Evolutionary conservation across 257 asterid species (phyloP), one percentile per base, ranked within the genome.

Genomic region (Perilla frutescens): DNA sequence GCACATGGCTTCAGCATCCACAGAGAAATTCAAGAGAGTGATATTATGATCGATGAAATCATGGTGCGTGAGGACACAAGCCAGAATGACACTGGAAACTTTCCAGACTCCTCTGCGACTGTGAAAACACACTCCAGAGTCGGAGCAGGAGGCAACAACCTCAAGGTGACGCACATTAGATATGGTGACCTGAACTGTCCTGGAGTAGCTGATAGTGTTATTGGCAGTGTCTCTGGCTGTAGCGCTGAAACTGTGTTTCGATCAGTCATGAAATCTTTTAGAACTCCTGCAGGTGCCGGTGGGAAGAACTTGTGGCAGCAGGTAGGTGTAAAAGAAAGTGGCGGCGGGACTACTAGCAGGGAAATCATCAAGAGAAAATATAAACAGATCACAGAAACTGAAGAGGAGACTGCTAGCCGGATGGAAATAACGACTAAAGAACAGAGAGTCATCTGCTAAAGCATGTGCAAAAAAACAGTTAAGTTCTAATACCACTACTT

Each of bases 371-470:
- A 83, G 83, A 85, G 79, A 73, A 84, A 66, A 76, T 78, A 68
- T 57, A 73, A 70, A 44, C 82, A 72, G 71, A 70, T 74, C n/a
- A 40, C 48, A n/a, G 87, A 77, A 66, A 75, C 89, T 7, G 81
- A 79, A 50, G 81, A 82, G 15, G 83, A 78, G 72, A 78, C 67
- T 63, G 73, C 72, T 54, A 29, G 5, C 39, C 62, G 67, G 12
- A 45, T 56, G 64, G 77, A 76, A 68, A 43, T 13, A 36, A 68
- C 75, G 12, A 80, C 78, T 74, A 0, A 81, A 66, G 72, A 81
- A 80, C 57, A 80, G 79, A 69, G 85, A 74, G 61, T 77, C 76
- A 49, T 72, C 76, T 56, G 53, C 75, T 29, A 68, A 66, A 73
- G 68, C 83, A 68, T 73, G 54, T 40, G 79, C 48, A 32, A 63